A percentile compares a stretch with the other conserved stretches of the same genome.
phyloP scores from a whole-genome alignment of 2,329 filamentous ascomycete genomes.

The Scedosporium apiospermum region DNA sequence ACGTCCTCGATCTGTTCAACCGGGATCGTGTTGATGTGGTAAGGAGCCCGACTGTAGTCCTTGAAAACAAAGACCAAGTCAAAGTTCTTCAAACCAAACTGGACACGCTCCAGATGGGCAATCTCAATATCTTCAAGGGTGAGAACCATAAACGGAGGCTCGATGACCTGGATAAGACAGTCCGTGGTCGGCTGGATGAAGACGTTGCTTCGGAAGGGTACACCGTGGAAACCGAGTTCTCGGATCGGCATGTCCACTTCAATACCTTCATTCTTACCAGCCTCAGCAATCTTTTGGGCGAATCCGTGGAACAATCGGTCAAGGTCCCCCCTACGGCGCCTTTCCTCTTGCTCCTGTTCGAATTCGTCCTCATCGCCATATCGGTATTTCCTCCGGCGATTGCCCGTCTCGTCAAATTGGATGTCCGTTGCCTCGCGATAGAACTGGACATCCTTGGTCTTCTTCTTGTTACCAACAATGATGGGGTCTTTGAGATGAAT shows the following conservation, averaged over 20 bases:
- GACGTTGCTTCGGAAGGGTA: conserved; percentile 91
- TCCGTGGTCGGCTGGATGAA: conserved; percentile 94
- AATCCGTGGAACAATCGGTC: conserved; percentile 95
- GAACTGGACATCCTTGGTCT: conserved; percentile 98
- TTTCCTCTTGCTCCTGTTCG: conserved; percentile 94
- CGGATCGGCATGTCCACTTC: conserved; percentile 96
- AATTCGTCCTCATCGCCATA: conserved; percentile 99
- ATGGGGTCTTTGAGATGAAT: conserved; percentile 97
- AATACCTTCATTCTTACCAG: conserved; percentile 80
- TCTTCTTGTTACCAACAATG: conserved; percentile 93
- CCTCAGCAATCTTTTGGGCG: conserved; percentile 94
- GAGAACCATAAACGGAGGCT: conserved; percentile 92
- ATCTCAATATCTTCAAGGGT: conserved; percentile 94
- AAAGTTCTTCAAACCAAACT: conserved; percentile 98
- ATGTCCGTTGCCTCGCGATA: conserved; percentile 97
- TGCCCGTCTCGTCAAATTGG: conserved; percentile 97
- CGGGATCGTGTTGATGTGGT: conserved; percentile 96
- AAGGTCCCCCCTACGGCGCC: conserved; percentile 79
- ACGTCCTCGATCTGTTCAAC: conserved; percentile 91
- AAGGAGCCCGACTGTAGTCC: conserved; percentile 82
- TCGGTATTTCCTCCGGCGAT: conserved; percentile 92
- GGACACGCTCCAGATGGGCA: conserved; percentile 88
- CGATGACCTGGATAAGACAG: conserved; percentile 91
- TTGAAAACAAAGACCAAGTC: conserved; percentile 98
- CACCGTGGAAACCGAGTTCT: conserved; percentile 92